phyloP scores from a whole-genome alignment of 495 filamentous ascomycete species.

The Tuber aestivum region DNA sequence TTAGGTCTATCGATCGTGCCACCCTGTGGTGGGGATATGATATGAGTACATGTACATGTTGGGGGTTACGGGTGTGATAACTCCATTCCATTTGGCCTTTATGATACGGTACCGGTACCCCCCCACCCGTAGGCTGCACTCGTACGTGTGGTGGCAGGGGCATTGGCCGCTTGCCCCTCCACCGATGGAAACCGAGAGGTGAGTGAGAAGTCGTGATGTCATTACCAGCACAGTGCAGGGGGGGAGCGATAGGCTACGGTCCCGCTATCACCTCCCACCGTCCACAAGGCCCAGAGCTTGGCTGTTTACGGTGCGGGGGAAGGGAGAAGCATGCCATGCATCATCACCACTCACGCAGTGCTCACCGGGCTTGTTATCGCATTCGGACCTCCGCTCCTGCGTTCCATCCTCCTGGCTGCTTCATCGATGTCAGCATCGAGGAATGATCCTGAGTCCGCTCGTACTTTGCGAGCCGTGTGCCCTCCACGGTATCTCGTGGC shows the following conservation, averaged over 20 bases:
- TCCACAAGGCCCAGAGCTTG: background rate
- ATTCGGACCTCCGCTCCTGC: background rate
- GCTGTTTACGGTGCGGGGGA: background rate
- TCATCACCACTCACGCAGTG: background rate
- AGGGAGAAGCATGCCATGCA: background rate
- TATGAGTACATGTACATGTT: background rate
- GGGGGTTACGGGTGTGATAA: no score
- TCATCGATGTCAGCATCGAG: background rate
- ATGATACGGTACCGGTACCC: background rate
- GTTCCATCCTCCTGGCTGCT: background rate
- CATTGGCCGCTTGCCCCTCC: background rate
- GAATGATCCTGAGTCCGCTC: background rate
- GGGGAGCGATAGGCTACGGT: background rate
- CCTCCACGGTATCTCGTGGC: background rate
- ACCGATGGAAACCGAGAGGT: background rate
- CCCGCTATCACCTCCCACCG: no score
- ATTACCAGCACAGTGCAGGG: no score
- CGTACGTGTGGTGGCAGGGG: no score
- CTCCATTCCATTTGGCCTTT: background rate
- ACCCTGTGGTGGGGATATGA: no score
- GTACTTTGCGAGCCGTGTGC: no score
- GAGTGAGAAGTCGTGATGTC: background rate
- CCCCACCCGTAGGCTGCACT: no score
- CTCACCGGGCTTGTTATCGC: background rate
- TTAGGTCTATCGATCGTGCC: no score